Evolutionary conservation across 495 filamentous ascomycete species (phyloP).

Genomic region (Penicillium daleae): DNA sequence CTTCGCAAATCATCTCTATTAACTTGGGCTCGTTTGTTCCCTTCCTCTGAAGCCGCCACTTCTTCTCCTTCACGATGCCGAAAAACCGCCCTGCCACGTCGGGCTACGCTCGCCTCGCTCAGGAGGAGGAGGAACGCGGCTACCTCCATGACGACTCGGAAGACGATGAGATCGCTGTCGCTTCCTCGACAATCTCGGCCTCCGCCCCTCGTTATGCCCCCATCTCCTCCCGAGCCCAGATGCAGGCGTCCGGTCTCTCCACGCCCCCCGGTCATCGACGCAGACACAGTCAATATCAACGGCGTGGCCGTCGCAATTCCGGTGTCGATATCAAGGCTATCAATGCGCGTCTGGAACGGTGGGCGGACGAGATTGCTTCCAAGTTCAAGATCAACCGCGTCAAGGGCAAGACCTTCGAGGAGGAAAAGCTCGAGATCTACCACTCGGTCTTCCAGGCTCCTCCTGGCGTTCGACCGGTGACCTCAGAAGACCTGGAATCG

Average conservation of each 20-base stretch:
- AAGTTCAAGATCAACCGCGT: slow-evolving; percentile 89
- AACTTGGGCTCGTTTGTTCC: slow-evolving; percentile 18
- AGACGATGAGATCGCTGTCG: slow-evolving; percentile 59
- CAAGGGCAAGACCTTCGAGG: slow-evolving; percentile 75
- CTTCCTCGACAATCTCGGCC: slow-evolving; percentile 62
- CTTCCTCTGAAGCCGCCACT: slow-evolving; percentile 21
- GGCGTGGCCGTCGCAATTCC: slow-evolving; percentile 73
- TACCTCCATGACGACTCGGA: slow-evolving; percentile 71
- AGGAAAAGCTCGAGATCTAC: slow-evolving; percentile 92
- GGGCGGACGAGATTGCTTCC: slow-evolving; percentile 97
- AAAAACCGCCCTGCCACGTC: slow-evolving; percentile 73
- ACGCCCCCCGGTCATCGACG: slow-evolving; percentile 48
- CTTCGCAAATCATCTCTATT: slow-evolving; percentile 15
- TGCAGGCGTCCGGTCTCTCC: slow-evolving; percentile 47
- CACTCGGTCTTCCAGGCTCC: slow-evolving; percentile 95
- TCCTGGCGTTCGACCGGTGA: slow-evolving; percentile 77
- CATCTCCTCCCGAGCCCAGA: slow-evolving; percentile 56
- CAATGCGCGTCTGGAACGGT: slow-evolving; percentile 92
- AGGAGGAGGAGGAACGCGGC: slow-evolving; percentile 75
- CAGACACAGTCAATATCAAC: slow-evolving; percentile 50
- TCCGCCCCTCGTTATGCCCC: slow-evolving; percentile 72
- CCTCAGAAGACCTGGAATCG: slow-evolving; percentile 70
- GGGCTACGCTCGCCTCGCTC: slow-evolving; percentile 88
- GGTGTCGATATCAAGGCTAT: slow-evolving; percentile 98
- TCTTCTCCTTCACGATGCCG: slow-evolving; percentile 45